Base-by-base conservation (phyloP, 2,329 filamentous ascomycete genomes). In the Fusarium solani-melongenae region DNA sequence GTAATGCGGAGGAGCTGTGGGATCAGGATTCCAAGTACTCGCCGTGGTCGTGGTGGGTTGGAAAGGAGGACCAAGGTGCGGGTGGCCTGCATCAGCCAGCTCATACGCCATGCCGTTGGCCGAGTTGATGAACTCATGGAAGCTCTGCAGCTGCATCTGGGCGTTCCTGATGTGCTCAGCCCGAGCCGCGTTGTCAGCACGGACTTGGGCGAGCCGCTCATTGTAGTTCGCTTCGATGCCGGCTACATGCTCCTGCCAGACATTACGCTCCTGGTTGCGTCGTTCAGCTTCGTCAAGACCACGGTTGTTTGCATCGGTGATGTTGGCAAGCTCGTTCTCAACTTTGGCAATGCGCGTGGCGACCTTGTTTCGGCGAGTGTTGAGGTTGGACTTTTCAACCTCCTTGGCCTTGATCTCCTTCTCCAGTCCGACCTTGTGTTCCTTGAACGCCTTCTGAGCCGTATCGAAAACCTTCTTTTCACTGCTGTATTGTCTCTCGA, bases 291-390 rank as follows among this genome's bases (percentile, higher is more conserved):
- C 91, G 71, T 91, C 88, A 22, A 91, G 84, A 1, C 90, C 90
- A 57, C 91, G 88, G 59, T 86, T 87, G 79, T 93, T 93, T 75
- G 92, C 92, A 75, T 92, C 90, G 27, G 88, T 87, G 75, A 95
- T 91, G 76, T 91, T 91, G 64, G 91, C 90, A 74, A 93, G 88
- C 81, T 95, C 93, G 73, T 90, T 91, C 73, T 92, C 91, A 27
- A 94, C 90, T 84, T 94, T 94, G 78, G 88, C 87, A 76, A 93
- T 92, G 59, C 93, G 91, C 29, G 89, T 87, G 64, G 90, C 89
- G 46, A 94, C 91, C 83, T 93, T 93, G 83, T 94, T 93, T 58
- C 89, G 88, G 81, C 93, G 93, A 65, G 90, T 89, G 77, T 91
- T 88, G 33, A 92, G 84, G 71, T 87, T 87, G 22, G 86, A 84